Base-by-base conservation (phyloP, 139 green algal genomes). In the Haematococcus sp. region DNA sequence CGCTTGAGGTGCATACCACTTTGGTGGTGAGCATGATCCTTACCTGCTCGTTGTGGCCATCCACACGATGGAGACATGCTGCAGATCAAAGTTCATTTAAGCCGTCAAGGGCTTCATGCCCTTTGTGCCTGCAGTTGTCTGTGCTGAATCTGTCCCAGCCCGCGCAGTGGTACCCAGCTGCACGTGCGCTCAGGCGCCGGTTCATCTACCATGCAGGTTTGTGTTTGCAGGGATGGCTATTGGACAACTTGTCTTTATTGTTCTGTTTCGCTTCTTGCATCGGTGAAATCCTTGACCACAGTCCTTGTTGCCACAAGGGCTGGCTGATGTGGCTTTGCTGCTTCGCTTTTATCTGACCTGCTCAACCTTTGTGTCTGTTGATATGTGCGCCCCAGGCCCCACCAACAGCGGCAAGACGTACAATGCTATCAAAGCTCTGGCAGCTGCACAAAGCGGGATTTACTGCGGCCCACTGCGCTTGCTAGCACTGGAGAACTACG, bases 321-420 rank as follows among this genome's bases (percentile, higher is more conserved):
- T 5, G 5, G 15, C n/a, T n/a, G n/a, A n/a, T n/a, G n/a, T n/a
- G n/a, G n/a, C n/a, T n/a, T n/a, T n/a, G n/a, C n/a, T n/a, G n/a
- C n/a, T n/a, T n/a, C n/a, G n/a, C n/a, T n/a, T n/a, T n/a, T n/a
- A n/a, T 28, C 19, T 28, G 16, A 52, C 43, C 52, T 7, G 9
- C 22, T n/a, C 20, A n/a, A 27, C 52, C 44, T 27, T 9, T 60
- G 52, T 4, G 20, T 25, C 4, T 25, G 19, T 4, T 17, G 30
- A 0, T 16, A 54, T 44, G n/a, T 23, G 43, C 30, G 17, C 67
- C 56, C 9, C 81, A 67, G 94, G 94, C 13, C 95, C 95, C 54
- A 98, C 95, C 44, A 98, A 98, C 89, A 94, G 83, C 68, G 95
- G 95, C 67, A 98, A 98, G 83, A 98, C 95, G 25, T 91, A 97